Conservation (phyloP, 306 rosid genomes). For the Gleditsia sinensis region DNA sequence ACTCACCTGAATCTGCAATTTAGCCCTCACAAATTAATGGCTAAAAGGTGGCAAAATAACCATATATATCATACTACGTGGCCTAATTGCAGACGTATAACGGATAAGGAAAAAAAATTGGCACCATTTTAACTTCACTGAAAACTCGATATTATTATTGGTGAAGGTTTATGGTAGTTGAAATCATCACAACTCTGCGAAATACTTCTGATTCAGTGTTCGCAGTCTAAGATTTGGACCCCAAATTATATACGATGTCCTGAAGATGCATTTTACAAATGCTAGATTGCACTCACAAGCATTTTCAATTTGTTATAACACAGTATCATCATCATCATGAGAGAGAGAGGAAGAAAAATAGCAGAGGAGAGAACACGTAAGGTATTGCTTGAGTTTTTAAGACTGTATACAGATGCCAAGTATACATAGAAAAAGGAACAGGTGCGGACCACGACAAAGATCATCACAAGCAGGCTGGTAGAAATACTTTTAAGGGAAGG, state of each 20-base stretch:
- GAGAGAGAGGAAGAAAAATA: neutral
- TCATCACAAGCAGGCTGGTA: conserved; percentile 25
- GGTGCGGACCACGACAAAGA: conserved; percentile 46
- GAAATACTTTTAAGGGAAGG: conserved; percentile 15
- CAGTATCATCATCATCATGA: neutral
- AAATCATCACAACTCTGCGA: neutral
- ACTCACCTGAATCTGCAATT: too few species aligned
- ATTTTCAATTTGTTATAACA: conserved; percentile 16
- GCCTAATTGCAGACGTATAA: too few species aligned
- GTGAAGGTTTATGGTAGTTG: neutral
- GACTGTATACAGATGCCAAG: neutral
- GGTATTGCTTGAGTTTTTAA: neutral
- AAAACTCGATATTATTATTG: too few species aligned
- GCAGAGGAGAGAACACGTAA: conserved; percentile 18
- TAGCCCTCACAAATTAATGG: too few species aligned
- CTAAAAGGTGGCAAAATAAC: too few species aligned
- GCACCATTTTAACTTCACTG: too few species aligned
- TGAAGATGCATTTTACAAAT: neutral
- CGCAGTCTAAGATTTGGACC: neutral
- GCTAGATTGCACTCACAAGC: conserved; percentile 4
- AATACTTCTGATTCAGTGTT: neutral
- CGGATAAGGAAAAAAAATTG: too few species aligned
- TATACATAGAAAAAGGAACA: neutral
- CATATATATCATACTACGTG: too few species aligned
- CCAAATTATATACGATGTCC: neutral